Evolutionary conservation across 2,329 filamentous ascomycete species (phyloP), one percentile per base, ranked within the genome.

Genomic region (Colletotrichum noveboracense): DNA sequence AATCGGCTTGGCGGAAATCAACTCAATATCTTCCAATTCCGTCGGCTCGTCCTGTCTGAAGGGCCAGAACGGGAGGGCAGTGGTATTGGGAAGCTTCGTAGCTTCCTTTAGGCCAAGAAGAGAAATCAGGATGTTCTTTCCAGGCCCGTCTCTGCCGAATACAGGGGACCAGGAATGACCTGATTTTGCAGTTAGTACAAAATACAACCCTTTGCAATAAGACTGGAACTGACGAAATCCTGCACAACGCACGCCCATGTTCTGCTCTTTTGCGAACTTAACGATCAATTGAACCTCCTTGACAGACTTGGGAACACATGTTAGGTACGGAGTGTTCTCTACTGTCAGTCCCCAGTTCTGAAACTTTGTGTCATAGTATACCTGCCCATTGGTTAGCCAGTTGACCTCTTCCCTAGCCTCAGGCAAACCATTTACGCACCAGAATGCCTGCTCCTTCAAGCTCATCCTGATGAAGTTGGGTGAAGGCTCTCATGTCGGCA

Each of bases 331-430:
- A 2, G 80, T 83, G 70, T 87, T 86, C 7, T 80, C 71, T 7
- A 87, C 82, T 2, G 81, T 85, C 24, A 80, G 79, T 2, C 86
- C 86, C 87, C 86, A 88, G 76, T 86, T 88, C 66, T 83, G 76
- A 72, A 86, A 87, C 13, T 80, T 77, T 4, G 80, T 82, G 56
- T 84, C 79, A 34, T 79, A 77, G 70, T 82, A 80, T 1, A 82
- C 81, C 82, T 83, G 30, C n/a, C 13, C 14, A 55, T 12, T 43
- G 38, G 14, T 52, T n/a, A 36, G n/a, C n/a, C 28, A 36, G 55
- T 9, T 16, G 21, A 56, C n/a, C 10, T 56, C 52, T 28, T 58
- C 16, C 24, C 12, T 58, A 28, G 43, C 43, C n/a, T 21, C n/a
- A 6, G 10, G 10, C 10, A n/a, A 21, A 3, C 12, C 12, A 48